These are phyloP conservation scores for Trametes meyenii DNA, from an alignment of 768 basidiomycete species.

Conservation along the genomic window DNA sequence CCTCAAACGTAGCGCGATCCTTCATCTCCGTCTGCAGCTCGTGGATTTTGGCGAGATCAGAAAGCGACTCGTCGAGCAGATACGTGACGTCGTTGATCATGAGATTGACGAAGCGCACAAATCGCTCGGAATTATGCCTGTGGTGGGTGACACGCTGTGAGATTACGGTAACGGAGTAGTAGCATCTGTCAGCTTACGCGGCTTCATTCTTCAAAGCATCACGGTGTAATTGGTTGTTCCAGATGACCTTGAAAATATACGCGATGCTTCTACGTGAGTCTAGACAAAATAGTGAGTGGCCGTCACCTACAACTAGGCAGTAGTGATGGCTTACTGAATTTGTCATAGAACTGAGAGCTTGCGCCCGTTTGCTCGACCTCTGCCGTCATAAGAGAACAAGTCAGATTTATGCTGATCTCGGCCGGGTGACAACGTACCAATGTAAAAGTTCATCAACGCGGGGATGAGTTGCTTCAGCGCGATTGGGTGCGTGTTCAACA, in stretches of 20 bases:
- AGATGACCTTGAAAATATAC: conserved; percentile 84
- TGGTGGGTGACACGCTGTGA: neutral
- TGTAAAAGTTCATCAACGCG: conserved; percentile 91
- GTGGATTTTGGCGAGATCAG: conserved; percentile 86
- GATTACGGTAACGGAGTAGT: neutral
- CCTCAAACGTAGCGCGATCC: conserved; percentile 68
- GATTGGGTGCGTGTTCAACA: conserved; percentile 82
- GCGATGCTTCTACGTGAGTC: conserved; percentile 77
- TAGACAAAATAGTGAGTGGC: neutral
- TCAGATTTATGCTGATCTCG: neutral
- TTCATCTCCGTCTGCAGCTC: conserved; percentile 86
- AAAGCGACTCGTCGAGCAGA: conserved; percentile 94
- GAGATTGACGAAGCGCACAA: conserved; percentile 93
- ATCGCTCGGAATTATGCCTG: conserved; percentile 83
- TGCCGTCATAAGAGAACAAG: conserved; percentile 33
- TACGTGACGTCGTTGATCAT: conserved; percentile 99
- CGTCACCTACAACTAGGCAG: neutral
- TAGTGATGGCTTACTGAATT: conserved; percentile 75
- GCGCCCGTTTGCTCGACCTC: conserved; percentile 98
- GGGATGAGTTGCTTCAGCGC: conserved; percentile 90
- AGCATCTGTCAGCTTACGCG: conserved; percentile 48
- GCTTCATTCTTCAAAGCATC: conserved; percentile 84
- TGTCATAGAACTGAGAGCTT: conserved; percentile 98
- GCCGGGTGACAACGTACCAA: conserved; percentile 55
- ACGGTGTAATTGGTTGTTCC: conserved; percentile 89